Percentiles rank a stretch among this genome's conserved stretches.
phyloP scores from a whole-genome alignment of 192 early-diverging fungal genomes.

The Backusella sp. region DNA sequence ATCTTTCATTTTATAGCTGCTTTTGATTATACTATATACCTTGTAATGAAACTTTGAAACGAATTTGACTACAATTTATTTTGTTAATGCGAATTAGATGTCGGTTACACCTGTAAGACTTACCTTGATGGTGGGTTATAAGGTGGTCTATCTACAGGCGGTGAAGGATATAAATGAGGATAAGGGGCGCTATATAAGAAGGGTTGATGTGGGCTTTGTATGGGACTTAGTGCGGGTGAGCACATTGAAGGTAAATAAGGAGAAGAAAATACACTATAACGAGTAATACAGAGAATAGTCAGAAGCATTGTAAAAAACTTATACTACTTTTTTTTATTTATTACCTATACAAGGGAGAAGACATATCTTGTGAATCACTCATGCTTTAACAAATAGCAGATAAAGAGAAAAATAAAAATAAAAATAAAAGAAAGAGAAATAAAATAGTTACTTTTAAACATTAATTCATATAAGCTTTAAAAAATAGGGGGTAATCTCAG shows the following conservation, averaged over 20 bases:
- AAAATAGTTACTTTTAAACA: not conserved
- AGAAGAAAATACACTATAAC: constrained; percentile 1
- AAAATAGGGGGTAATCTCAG: constrained; percentile 1
- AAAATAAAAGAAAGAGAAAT: not conserved
- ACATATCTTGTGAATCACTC: not conserved
- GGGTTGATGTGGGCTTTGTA: not conserved
- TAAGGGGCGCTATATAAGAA: not conserved
- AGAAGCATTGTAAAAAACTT: not conserved
- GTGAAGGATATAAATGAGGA: not conserved
- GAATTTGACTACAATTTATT: not conserved
- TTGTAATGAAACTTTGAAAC: not conserved
- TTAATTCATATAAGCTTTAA: not conserved
- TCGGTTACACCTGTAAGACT: constrained; percentile 1
- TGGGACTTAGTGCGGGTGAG: not conserved
- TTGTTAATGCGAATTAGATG: not conserved
- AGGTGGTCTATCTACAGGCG: not conserved
- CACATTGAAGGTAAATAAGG: not conserved
- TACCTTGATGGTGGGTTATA: not conserved
- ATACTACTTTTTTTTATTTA: not conserved
- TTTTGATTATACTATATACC: not conserved
- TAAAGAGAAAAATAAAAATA: not conserved
- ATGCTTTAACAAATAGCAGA: not conserved
- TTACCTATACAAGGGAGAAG: not conserved
- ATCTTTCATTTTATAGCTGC: not conserved
- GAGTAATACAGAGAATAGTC: not conserved